phyloP scores from a whole-genome alignment of 495 filamentous ascomycete genomes.

The Halenospora varia region DNA sequence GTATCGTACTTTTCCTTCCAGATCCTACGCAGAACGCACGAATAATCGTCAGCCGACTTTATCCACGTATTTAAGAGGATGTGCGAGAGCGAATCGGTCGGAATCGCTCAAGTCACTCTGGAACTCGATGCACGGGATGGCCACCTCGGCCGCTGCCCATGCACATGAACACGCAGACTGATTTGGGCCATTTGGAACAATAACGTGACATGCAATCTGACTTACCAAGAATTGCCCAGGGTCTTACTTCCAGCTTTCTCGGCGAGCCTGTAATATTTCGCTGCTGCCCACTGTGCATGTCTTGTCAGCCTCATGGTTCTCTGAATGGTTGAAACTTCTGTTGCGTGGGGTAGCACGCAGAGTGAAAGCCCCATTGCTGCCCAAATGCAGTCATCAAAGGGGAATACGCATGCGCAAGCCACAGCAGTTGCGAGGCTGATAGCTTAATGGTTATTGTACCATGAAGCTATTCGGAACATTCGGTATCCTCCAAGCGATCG shows the following conservation, averaged over 20 bases:
- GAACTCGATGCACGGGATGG: slow-evolving; percentile 22
- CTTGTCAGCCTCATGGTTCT: slow-evolving; percentile 20
- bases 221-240: slow-evolving; percentile 94
- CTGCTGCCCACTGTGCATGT: slow-evolving; percentile 40
- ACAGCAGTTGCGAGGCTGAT: slow-evolving; percentile 23
- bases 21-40: slow-evolving; percentile 57
- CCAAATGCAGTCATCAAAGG: slow-evolving; percentile 26
- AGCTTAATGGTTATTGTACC: slow-evolving; percentile 15
- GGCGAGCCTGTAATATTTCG: slow-evolving; percentile 90
- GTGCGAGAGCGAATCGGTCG: slow-evolving; percentile 20
- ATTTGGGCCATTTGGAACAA: background rate
- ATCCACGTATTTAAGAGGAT: slow-evolving; percentile 3
- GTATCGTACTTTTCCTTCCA: slow-evolving; percentile 92
- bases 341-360: slow-evolving; percentile 10
- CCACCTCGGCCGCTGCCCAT: slow-evolving; percentile 1
- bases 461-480: slow-evolving; percentile 24
- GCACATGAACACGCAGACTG: slow-evolving; percentile 9
- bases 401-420: slow-evolving; percentile 21
- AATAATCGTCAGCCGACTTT: slow-evolving; percentile 17
- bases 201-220: slow-evolving; percentile 24
- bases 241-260: slow-evolving; percentile 86
- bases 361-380: slow-evolving; percentile 33
- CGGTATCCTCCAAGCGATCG: background rate
- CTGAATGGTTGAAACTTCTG: slow-evolving; percentile 15
- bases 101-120: slow-evolving; percentile 20